phyloP scores from a whole-genome alignment of 2,329 filamentous ascomycete genomes.

The Taxawa tesnikishii region DNA sequence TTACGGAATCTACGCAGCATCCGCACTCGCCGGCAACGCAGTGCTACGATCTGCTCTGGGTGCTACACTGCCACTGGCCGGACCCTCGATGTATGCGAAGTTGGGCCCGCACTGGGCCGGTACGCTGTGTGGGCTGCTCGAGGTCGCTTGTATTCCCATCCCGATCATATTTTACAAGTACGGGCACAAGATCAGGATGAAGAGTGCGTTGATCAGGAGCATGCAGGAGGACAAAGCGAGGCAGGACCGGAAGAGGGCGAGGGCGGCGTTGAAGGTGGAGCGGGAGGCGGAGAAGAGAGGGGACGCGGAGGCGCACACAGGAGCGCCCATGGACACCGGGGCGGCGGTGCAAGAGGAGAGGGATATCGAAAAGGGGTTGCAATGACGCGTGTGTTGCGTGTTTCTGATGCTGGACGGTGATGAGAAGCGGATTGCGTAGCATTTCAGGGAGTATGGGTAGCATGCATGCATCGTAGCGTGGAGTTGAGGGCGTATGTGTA shows the following conservation, averaged over 20 bases:
- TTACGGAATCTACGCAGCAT: conserved; percentile 73
- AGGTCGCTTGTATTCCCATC: conserved; percentile 64
- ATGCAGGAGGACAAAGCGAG: conserved; percentile 36
- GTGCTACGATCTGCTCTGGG: conserved; percentile 62
- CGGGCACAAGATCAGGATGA: conserved; percentile 42
- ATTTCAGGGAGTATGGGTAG: too few species aligned
- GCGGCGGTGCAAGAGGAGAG: conserved; percentile 19
- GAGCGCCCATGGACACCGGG: conserved; percentile 27
- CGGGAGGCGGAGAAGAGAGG: conserved; percentile 8
- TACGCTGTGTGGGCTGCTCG: conserved; percentile 61
- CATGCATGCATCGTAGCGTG: too few species aligned
- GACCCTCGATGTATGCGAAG: conserved; percentile 55
- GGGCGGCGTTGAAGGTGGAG: conserved; percentile 17
- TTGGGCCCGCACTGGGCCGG: conserved; percentile 70
- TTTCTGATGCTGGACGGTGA: too few species aligned
- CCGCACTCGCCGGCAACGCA: conserved; percentile 67
- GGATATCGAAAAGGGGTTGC: conserved; percentile 10
- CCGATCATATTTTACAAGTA: conserved; percentile 65
- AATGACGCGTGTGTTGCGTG: too few species aligned
- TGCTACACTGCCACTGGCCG: conserved; percentile 67
- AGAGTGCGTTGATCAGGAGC: conserved; percentile 39
- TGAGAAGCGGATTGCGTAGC: too few species aligned
- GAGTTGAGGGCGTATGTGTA: too few species aligned
- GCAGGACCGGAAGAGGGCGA: conserved; percentile 29
- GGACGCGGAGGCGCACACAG: conserved; percentile 20